These are phyloP conservation scores for Sphagnum fallax DNA, from an alignment of 228 moss, liverwort and hornwort species.

Conservation along the genomic window DNA sequence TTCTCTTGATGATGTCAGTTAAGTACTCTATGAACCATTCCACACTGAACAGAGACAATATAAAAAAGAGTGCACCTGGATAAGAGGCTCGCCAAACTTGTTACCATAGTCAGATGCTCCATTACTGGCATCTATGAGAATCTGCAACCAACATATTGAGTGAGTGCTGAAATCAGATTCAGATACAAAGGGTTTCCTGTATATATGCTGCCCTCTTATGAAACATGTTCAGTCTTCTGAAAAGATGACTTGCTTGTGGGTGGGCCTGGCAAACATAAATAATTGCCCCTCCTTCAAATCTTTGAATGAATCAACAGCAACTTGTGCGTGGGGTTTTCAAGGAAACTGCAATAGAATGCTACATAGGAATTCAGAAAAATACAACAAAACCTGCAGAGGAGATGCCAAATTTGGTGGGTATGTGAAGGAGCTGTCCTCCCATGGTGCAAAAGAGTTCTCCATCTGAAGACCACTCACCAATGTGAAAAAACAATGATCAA, in stretches of 20 bases:
- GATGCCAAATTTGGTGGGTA: constrained; percentile 93
- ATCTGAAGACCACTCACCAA: constrained; percentile 35
- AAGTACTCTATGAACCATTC: too few relatives aligned
- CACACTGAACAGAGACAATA: too few relatives aligned
- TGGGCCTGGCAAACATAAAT: too few relatives aligned
- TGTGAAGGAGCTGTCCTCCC: constrained; percentile 81
- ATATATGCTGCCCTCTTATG: too few relatives aligned
- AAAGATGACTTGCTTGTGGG: too few relatives aligned
- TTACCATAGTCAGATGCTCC: constrained; percentile 99
- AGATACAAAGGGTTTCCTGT: too few relatives aligned
- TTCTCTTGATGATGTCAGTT: neutral
- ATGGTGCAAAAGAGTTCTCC: constrained; percentile 91
- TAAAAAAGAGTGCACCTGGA: constrained; percentile 48
- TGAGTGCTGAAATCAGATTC: neutral
- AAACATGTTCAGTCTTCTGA: too few relatives aligned
- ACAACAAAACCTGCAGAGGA: constrained; percentile 67
- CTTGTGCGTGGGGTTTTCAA: too few relatives aligned
- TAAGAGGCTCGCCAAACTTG: constrained; percentile 98
- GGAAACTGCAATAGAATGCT: too few relatives aligned
- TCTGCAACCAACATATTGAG: constrained; percentile 28
- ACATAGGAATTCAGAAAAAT: too few relatives aligned
- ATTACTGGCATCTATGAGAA: constrained; percentile 95
- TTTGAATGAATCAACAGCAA: too few relatives aligned
- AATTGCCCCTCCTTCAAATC: too few relatives aligned
- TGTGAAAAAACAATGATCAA: neutral